Base-by-base conservation (phyloP, 192 early-diverging fungal species). In the Backusella parvicylindrica region DNA sequence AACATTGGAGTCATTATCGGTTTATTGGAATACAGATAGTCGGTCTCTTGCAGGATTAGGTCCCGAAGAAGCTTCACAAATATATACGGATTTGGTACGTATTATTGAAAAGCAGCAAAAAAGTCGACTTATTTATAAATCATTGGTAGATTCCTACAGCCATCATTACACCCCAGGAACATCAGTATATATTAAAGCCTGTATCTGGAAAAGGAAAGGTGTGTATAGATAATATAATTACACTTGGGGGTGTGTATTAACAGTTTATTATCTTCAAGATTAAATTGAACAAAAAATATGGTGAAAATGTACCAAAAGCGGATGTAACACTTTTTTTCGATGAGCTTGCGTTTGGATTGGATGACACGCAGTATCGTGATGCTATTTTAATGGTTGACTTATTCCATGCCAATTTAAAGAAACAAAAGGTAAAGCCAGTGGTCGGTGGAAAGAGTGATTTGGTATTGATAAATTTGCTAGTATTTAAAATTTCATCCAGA, bases 171-270 rank as follows among this genome's bases (percentile, higher is more conserved):
- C 75, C 80, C n/a, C 73, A 79, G 32, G 80, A 86, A 26, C 82
- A 86, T 37, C 88, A 89, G 70, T 95, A 92, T 36, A 89, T 96
- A 15, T 73, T 96, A 38, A 87, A 87, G 71, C 95, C 95, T 6
- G 92, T 96, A 0, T 91, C 91, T n/a, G 93, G 94, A 1, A 81
- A 84, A 37, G 95, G 93, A 12, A 80, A 85, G 82, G 82, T 94
- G 37, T 82, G 76, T 1, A 23, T 4, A 23, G 2, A 40, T n/a
- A 40, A n/a, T n/a, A 47, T n/a, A 47, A 6, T 7, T 23, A 6
- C 7, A 12, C 3, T 35, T 12, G 2, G 30, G 13, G 82, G 85
- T 75, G 90, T 87, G 72, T 67, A 73, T 60, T 60, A 28, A 60
- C 16, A 47, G 18, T 47, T 60, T 9, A 18, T 7, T 28, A 11